phyloP scores from a whole-genome alignment of 2,329 filamentous ascomycete species.

The Talaromyces funiculosus region DNA sequence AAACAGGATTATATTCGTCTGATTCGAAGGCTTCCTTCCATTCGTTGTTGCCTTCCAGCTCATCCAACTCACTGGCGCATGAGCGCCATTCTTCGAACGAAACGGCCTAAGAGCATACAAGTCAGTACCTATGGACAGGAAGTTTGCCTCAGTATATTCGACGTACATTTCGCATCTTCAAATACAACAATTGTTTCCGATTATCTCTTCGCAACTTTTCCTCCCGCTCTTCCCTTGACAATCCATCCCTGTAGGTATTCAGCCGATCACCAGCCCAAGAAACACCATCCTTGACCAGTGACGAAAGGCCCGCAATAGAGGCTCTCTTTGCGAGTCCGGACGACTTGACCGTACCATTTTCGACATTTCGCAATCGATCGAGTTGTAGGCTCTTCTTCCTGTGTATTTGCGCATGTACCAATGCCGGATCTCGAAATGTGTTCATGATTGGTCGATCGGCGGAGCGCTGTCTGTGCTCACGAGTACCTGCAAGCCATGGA shows the following conservation, averaged over 20 bases:
- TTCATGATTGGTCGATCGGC: constrained; percentile 27
- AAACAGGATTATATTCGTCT: constrained; percentile 64
- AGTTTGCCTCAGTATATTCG: constrained; percentile 25
- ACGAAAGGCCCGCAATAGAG: constrained; percentile 30
- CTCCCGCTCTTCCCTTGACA: constrained; percentile 48
- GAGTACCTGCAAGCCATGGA: constrained; percentile 7
- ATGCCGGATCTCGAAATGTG: constrained; percentile 27
- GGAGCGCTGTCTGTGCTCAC: constrained; percentile 22
- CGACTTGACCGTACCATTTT: neutral
- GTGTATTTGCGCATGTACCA: constrained; percentile 26
- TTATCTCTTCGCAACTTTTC: constrained; percentile 48
- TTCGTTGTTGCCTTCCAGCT: constrained; percentile 69
- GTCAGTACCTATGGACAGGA: constrained; percentile 8
- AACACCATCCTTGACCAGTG: constrained; percentile 29
- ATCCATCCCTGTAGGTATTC: constrained; percentile 47
- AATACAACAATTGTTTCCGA: constrained; percentile 57
- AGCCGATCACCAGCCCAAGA: constrained; percentile 32
- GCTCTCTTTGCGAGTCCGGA: constrained; percentile 21
- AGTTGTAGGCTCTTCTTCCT: constrained; percentile 17
- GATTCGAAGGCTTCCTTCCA: constrained; percentile 69
- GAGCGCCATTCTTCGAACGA: constrained; percentile 66
- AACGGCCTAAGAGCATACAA: constrained; percentile 51
- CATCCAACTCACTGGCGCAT: constrained; percentile 71
- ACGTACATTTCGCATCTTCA: constrained; percentile 59
- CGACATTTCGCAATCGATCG: neutral